Evolutionary conservation across 768 basidiomycete genomes (phyloP), one percentile per base, ranked within the genome.

Genomic region (Rhodosporidiobolus odoratus): DNA sequence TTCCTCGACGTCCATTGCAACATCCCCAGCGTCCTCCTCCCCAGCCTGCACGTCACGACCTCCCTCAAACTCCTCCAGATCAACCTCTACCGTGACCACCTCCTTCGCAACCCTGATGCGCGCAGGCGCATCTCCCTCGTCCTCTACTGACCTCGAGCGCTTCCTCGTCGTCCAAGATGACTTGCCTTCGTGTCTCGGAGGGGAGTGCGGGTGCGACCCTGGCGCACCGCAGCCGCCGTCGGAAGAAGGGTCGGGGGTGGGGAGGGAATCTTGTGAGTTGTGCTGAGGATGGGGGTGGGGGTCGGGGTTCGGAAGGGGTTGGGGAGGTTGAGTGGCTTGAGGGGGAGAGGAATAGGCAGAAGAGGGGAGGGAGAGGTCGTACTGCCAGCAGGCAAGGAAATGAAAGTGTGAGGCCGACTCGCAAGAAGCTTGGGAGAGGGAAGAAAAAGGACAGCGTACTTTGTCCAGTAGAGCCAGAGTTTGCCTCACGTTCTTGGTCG

Each of bases 181-280:
- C 47, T 48, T 48, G 6, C 47, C 8, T n/a, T 34, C 34, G 34
- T 21, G 9, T 12, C 4, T 23, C 17, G 32, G 30, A 12, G 2
- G 58, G 25, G 8, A 25, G 27, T 38, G 16, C 17, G 30, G 47
- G 34, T 38, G n/a, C 35, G 48, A 13, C 4, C 62, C 37, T 8
- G 23, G 57, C 16, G 17, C 50, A 21, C 19, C 30, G 35, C 12
- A 32, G 53, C 27, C 16, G 15, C 19, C 53, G 13, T 66, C 57
- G 21, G 57, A 58, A 9, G 47, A 50, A 3, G 57, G 65, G 3
- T 32, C 37, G 2, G 65, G 65, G 10, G 65, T 66, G 45, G 65
- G 65, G 25, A 66, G 48, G 21, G 65, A 66, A 58, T 66, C 58
- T 23, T 66, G 65, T 58, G 65, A 66, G 57, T 58, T 19, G 35